Base-by-base conservation (phyloP, 202 grass and related monocot species). In the Hordeum pubiflorum region DNA sequence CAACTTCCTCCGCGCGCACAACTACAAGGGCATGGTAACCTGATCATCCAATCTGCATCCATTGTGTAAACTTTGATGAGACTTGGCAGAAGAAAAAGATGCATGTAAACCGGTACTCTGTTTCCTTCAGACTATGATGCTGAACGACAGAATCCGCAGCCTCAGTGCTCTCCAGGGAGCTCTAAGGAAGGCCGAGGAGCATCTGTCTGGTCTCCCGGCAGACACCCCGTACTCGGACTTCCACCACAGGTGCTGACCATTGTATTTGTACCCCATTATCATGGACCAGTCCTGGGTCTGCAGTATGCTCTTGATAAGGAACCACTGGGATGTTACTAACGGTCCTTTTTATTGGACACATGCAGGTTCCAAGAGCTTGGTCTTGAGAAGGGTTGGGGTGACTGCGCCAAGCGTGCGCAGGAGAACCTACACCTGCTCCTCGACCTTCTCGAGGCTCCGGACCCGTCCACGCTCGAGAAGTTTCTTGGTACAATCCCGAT, bases 21-120 rank as follows among this genome's bases (percentile, higher is more conserved):
- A 95, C 86, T 99, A 99, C 90, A 99, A 99, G 90, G 96, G 96
- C 58, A 99, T 95, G 96, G 92, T 95, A 87, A 84, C 46, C 10
- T 20, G 36, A 17, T 46, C 20, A 63, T 75, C 15, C 1, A 75
- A 22, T 31, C 15, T 57, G 6, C 37, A 63, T 69, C 4, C 5
- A 24, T 10, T 39, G 14, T 32, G 23, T 7, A 5, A 69, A n/a
- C 9, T 69, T 52, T 10, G 38, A 24, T 10, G 38, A 24, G 64
- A 14, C 1, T 7, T 58, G 26, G 29, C 9, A 23, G n/a, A 21
- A 1, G 14, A 4, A 41, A 44, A 46, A 72, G 20, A 46, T 56
- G 31, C 24, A 72, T 89, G 1, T 33, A 57, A 86, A 24, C 12
- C 27, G 63, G 0, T 39, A 63, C 21, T 58, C 55, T 84, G 23